Evolutionary conservation across 352 stramenopile genomes (phyloP).

Genomic region (Pythium scleroteichum): DNA sequence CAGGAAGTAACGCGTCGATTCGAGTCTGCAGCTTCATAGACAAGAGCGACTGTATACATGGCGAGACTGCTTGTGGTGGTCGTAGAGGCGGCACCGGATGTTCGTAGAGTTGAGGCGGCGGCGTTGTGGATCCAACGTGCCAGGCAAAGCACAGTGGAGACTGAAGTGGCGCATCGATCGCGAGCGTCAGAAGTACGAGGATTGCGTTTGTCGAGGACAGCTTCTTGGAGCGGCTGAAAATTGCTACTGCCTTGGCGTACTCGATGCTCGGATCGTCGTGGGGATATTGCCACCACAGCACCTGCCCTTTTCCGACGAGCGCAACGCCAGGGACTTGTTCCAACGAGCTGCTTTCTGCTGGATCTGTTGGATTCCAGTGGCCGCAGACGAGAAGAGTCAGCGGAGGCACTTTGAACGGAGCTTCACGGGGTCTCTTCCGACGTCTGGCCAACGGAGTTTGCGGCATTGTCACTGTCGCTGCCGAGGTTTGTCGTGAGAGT

Average conservation of each 20-base stretch:
- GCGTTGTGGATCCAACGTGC: slow-evolving; percentile 52
- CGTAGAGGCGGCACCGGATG: neutral
- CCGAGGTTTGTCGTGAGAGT: slow-evolving; percentile 8
- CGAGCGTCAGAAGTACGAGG: slow-evolving; percentile 58
- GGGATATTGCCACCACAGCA: slow-evolving; percentile 60
- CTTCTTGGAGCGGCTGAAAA: slow-evolving; percentile 50
- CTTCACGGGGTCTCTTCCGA: slow-evolving; percentile 11
- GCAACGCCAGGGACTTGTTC: slow-evolving; percentile 45
- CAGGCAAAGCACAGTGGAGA: slow-evolving; percentile 69
- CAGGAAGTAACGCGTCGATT: slow-evolving; percentile 49
- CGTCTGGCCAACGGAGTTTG: slow-evolving; percentile 6
- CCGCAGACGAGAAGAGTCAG: slow-evolving; percentile 66
- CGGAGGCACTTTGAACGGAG: slow-evolving; percentile 28
- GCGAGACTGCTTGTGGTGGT: slow-evolving; percentile 29
- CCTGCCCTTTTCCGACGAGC: slow-evolving; percentile 34
- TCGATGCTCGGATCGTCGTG: slow-evolving; percentile 38
- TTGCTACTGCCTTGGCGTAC: slow-evolving; percentile 50
- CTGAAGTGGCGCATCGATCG: slow-evolving; percentile 59
- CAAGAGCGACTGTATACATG: slow-evolving; percentile 33
- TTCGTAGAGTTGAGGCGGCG: slow-evolving; percentile 34
- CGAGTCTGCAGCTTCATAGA: slow-evolving; percentile 41
- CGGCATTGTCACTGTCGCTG: neutral
- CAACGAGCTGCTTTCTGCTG: slow-evolving; percentile 26
- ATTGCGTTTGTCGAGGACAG: slow-evolving; percentile 65
- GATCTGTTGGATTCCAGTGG: slow-evolving; percentile 34